phyloP scores from a whole-genome alignment of 2,329 filamentous ascomycete genomes.

The Exophiala sp. region DNA sequence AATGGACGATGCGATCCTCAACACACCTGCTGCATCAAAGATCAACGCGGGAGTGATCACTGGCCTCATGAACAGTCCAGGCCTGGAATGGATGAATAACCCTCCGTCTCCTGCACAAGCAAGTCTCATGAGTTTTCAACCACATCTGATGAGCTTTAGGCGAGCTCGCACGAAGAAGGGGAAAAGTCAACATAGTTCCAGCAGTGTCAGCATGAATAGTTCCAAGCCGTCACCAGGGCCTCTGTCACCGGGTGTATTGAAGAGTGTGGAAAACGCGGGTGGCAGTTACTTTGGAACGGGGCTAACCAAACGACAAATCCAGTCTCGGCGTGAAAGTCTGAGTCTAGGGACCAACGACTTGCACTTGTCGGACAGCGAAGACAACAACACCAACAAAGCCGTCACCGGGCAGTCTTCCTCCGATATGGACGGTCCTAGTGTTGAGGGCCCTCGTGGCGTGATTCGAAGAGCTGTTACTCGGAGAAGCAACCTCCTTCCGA shows the following conservation, averaged over 20 bases:
- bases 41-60: constrained; percentile 47
- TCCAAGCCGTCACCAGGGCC: constrained; percentile 67
- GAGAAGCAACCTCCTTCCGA: constrained; percentile 85
- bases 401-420: constrained; percentile 32
- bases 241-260: constrained; percentile 68
- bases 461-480: constrained; percentile 80
- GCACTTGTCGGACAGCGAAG: constrained; percentile 72
- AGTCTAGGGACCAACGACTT: constrained; percentile 87
- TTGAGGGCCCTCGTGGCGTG: constrained; percentile 61
- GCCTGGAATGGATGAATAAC: constrained; percentile 61
- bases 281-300: constrained; percentile 55
- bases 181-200: constrained; percentile 63
- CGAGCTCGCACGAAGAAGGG: constrained; percentile 56
- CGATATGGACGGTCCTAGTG: constrained; percentile 29
- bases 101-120: constrained; percentile 63
- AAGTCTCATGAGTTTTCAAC: constrained; percentile 75
- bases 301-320: constrained; percentile 44
- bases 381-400: constrained; percentile 51
- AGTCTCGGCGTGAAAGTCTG: constrained; percentile 76
- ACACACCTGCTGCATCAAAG: constrained; percentile 74
- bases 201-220: constrained; percentile 66
- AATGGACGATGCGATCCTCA: constrained; percentile 73
- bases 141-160: constrained; percentile 77
- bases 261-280: constrained; percentile 52
- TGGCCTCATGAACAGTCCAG: constrained; percentile 49